These are phyloP conservation scores for Penicillium lagena DNA, from an alignment of 495 filamentous ascomycete genomes.

Conservation along the genomic window DNA sequence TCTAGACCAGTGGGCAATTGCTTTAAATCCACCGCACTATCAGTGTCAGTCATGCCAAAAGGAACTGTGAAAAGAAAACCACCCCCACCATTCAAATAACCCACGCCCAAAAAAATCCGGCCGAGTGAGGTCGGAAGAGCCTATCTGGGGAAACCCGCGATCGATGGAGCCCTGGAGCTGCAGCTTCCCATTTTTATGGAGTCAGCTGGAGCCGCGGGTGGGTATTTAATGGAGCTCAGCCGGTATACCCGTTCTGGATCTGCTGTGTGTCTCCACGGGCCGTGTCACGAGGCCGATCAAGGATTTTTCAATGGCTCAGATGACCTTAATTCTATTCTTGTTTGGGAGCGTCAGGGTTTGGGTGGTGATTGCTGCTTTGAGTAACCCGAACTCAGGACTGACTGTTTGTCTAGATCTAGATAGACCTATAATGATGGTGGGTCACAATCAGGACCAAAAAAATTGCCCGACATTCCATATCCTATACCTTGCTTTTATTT, in stretches of 20 bases:
- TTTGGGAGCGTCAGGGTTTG: too few relatives aligned
- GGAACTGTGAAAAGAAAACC: background rate
- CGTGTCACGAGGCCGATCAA: conserved; percentile 12
- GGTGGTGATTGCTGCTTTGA: background rate
- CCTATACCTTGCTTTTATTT: conserved; percentile 15
- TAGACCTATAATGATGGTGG: too few relatives aligned
- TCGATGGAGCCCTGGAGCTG: conserved; percentile 1
- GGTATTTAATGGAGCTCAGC: background rate
- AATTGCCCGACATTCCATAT: background rate
- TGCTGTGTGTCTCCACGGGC: background rate
- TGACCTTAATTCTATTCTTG: conserved; percentile 6
- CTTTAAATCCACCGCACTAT: too few relatives aligned
- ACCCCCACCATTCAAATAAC: background rate
- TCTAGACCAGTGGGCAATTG: too few relatives aligned
- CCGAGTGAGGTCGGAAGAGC: conserved; percentile 14
- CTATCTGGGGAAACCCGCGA: conserved; percentile 20
- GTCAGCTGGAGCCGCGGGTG: conserved; percentile 1
- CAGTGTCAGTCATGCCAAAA: too few relatives aligned
- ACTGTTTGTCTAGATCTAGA: too few relatives aligned
- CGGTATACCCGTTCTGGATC: too few relatives aligned
- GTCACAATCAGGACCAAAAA: too few relatives aligned
- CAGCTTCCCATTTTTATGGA: conserved; percentile 1
- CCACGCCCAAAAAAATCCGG: background rate
- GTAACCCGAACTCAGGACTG: conserved; percentile 12
- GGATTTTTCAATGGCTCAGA: conserved; percentile 8